These are phyloP conservation scores for Sarcomyxa edulis DNA, from an alignment of 768 basidiomycete genomes.

Conservation along the genomic window DNA sequence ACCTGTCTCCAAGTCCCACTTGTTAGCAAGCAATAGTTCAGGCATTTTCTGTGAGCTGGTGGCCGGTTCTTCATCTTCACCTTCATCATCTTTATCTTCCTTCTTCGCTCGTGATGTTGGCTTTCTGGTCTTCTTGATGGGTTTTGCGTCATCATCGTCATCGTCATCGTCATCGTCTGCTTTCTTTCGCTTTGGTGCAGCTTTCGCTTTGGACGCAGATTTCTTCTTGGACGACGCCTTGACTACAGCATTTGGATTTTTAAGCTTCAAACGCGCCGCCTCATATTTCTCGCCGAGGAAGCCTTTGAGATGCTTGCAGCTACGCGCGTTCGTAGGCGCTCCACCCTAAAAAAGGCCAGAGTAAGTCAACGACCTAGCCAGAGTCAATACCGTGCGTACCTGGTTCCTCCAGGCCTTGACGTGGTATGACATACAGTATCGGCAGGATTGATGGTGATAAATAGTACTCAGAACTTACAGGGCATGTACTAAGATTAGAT, in stretches of 20 bases:
- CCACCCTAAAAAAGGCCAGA: conserved; percentile 16
- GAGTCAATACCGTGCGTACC: conserved; percentile 9
- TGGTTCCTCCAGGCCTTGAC: conserved; percentile 31
- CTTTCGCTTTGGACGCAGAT: conserved; percentile 11
- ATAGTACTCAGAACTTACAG: conserved; percentile 16
- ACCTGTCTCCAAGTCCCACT: conserved; percentile 51
- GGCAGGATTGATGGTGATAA: not conserved
- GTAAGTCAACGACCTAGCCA: not conserved
- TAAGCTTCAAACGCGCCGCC: conserved; percentile 26
- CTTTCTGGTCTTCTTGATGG: conserved; percentile 16
- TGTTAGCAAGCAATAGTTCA: conserved; percentile 46
- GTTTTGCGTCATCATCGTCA: conserved; percentile 9
- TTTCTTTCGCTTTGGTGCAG: conserved; percentile 13
- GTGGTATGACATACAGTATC: not conserved
- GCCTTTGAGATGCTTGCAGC: conserved; percentile 32
- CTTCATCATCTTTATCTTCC: conserved; percentile 24
- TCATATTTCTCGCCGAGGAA: conserved; percentile 34
- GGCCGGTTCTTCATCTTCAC: conserved; percentile 21
- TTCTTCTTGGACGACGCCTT: conserved; percentile 10
- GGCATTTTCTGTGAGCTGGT: conserved; percentile 30
- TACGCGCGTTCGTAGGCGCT: conserved; percentile 30
- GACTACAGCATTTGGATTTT: conserved; percentile 27
- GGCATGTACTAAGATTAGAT: conserved; percentile 21
- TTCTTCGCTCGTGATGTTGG: conserved; percentile 13
- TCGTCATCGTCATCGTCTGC: conserved; percentile 10